Percentiles rank a stretch among this genome's conserved stretches.
These are phyloP conservation scores for Mitragyna speciosa DNA, from an alignment of 257 asterid genomes.

Conservation along the genomic window DNA sequence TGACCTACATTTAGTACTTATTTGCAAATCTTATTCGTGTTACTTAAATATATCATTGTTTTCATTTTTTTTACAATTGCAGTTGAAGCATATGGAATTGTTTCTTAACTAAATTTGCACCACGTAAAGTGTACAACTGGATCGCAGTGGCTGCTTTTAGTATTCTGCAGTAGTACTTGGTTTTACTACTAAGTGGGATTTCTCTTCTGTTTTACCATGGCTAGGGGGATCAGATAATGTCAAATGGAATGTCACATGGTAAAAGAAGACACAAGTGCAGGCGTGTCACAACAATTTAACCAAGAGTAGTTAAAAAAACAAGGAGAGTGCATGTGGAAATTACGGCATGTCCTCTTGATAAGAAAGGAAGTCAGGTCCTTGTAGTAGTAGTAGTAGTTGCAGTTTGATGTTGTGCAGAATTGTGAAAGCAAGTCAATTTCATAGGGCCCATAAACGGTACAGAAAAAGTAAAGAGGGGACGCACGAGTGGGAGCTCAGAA, in stretches of 20 bases:
- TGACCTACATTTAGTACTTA: too few species aligned
- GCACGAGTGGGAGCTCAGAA: conserved; percentile 45
- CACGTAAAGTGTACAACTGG: too few species aligned
- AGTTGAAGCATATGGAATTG: too few species aligned
- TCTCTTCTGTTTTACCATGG: not conserved
- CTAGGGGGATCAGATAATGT: not conserved
- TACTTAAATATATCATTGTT: too few species aligned
- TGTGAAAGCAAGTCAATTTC: conserved; percentile 9
- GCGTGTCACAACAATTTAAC: not conserved
- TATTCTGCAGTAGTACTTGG: too few species aligned
- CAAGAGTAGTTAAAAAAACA: conserved; percentile 7
- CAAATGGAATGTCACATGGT: not conserved
- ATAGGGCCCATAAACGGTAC: conserved; percentile 24
- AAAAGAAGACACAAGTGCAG: not conserved
- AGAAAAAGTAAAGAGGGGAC: conserved; percentile 28
- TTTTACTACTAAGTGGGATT: too few species aligned
- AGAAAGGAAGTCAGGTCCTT: not conserved
- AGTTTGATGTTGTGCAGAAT: not conserved
- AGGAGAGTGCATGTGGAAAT: not conserved
- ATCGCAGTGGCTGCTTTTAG: too few species aligned
- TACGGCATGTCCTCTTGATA: not conserved
- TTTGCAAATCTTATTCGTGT: too few species aligned
- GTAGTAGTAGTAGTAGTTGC: not conserved
- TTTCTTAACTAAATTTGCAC: too few species aligned
- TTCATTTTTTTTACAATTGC: too few species aligned